These are phyloP conservation scores for Fusarium graminum DNA, from an alignment of 2,329 filamentous ascomycete species.

Conservation along the genomic window DNA sequence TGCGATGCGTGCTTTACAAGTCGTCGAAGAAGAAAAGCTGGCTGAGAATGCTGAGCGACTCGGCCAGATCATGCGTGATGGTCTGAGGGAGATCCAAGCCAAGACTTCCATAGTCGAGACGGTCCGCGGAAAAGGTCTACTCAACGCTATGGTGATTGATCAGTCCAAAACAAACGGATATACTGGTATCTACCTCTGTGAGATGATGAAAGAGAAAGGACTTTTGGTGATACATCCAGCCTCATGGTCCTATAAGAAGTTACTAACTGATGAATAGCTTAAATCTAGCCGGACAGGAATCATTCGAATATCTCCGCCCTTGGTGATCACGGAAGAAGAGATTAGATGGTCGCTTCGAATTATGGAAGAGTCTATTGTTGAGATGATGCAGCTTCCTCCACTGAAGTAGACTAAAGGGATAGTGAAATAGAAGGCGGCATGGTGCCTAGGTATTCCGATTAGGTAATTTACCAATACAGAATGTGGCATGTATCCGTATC, in stretches of 20 bases:
- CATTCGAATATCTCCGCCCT: slow-evolving; percentile 94
- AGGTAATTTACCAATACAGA: neutral
- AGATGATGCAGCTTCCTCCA: slow-evolving; percentile 64
- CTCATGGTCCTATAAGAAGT: neutral
- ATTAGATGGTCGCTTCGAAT: slow-evolving; percentile 81
- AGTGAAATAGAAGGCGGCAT: neutral
- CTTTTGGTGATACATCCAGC: slow-evolving; percentile 73
- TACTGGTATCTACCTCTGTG: slow-evolving; percentile 93
- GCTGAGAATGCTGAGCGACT: slow-evolving; percentile 85
- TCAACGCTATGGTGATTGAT: slow-evolving; percentile 97
- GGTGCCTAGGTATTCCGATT: neutral
- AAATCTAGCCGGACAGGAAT: slow-evolving; percentile 99
- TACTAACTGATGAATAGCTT: slow-evolving; percentile 8
- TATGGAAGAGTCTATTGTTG: slow-evolving; percentile 83
- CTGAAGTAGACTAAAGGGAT: neutral
- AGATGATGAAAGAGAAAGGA: slow-evolving; percentile 95
- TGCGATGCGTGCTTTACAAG: slow-evolving; percentile 91
- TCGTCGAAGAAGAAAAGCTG: slow-evolving; percentile 91
- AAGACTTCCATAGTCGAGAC: slow-evolving; percentile 79
- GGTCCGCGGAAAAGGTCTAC: slow-evolving; percentile 90
- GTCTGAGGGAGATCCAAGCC: slow-evolving; percentile 75
- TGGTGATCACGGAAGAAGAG: slow-evolving; percentile 92
- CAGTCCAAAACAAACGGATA: slow-evolving; percentile 86
- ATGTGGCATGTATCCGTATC: neutral
- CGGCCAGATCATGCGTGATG: slow-evolving; percentile 85